Conservation (phyloP, 2,329 filamentous ascomycete genomes). For the Neonectria hederae region DNA sequence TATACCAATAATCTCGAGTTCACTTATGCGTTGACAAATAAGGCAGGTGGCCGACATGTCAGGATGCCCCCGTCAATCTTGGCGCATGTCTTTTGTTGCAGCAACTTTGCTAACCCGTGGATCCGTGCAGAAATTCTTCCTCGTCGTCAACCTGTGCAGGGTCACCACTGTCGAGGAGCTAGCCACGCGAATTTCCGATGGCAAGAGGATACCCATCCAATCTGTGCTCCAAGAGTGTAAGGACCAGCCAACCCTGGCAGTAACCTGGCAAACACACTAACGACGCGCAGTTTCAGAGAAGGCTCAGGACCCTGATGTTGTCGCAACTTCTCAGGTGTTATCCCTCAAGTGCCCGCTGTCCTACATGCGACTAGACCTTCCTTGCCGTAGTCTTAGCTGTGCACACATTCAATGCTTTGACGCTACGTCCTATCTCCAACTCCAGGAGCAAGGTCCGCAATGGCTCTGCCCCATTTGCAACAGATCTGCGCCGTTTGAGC, state of each 20-base stretch:
- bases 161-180: constrained; percentile 77
- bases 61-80: constrained; percentile 30
- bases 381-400: constrained; percentile 82
- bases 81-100: constrained; percentile 24
- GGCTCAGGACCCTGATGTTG: constrained; percentile 87
- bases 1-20: constrained; percentile 84
- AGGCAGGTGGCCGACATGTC: constrained; percentile 64
- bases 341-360: constrained; percentile 94
- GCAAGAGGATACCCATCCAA: constrained; percentile 80
- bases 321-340: constrained; percentile 86
- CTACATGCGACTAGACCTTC: constrained; percentile 81
- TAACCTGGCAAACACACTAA: constrained; percentile 31
- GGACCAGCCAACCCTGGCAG: constrained; percentile 43
- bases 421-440: constrained; percentile 86
- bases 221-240: constrained; percentile 86
- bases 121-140: constrained; percentile 70
- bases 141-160: constrained; percentile 80
- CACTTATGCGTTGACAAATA: constrained; percentile 90
- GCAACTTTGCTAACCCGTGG: constrained; percentile 27
- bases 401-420: constrained; percentile 96
- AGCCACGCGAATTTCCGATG: constrained; percentile 70
- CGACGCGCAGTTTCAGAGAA: constrained; percentile 73
- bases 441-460: constrained; percentile 95
- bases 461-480: constrained; percentile 97
- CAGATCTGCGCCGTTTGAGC: constrained; percentile 81